Conservation (phyloP, 495 filamentous ascomycete species). For the Cairneyella variabilis region DNA sequence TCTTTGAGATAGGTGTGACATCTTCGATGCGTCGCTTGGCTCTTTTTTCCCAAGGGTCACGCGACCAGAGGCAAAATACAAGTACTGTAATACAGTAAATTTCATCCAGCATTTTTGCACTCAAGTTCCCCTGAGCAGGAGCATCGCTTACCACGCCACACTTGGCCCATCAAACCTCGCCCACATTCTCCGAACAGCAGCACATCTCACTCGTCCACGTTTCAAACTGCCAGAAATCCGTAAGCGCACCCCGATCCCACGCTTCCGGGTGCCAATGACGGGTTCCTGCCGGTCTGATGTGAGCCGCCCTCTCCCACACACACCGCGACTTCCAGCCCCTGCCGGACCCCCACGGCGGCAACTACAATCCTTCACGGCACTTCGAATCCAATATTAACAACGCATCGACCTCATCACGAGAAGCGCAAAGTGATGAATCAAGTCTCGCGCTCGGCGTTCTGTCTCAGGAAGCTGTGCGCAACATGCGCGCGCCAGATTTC, state of each 20-base stretch:
- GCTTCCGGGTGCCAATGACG: slow-evolving; percentile 5
- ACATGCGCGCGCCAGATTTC: slow-evolving; percentile 13
- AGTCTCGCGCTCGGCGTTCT: not conserved
- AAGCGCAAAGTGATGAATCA: slow-evolving; percentile 10
- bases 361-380: too few species aligned
- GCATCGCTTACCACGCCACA: too few species aligned
- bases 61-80: too few species aligned
- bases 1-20: too few species aligned
- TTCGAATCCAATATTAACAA: too few species aligned
- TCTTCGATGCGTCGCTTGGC: too few species aligned
- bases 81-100: too few species aligned
- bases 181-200: not conserved
- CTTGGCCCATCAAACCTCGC: too few species aligned
- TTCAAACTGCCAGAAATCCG: slow-evolving; percentile 14
- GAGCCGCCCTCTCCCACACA: not conserved
- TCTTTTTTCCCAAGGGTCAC: too few species aligned
- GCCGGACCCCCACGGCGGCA: not conserved
- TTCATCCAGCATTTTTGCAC: too few species aligned
- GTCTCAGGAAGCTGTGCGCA: slow-evolving; percentile 10
- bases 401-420: slow-evolving; percentile 11
- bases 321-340: not conserved
- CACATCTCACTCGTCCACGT: slow-evolving; percentile 14
- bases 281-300: slow-evolving; percentile 2
- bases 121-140: too few species aligned
- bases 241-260: slow-evolving; percentile 1